phyloP scores from a whole-genome alignment of 495 filamentous ascomycete species.

The Penicillium arizonense region DNA sequence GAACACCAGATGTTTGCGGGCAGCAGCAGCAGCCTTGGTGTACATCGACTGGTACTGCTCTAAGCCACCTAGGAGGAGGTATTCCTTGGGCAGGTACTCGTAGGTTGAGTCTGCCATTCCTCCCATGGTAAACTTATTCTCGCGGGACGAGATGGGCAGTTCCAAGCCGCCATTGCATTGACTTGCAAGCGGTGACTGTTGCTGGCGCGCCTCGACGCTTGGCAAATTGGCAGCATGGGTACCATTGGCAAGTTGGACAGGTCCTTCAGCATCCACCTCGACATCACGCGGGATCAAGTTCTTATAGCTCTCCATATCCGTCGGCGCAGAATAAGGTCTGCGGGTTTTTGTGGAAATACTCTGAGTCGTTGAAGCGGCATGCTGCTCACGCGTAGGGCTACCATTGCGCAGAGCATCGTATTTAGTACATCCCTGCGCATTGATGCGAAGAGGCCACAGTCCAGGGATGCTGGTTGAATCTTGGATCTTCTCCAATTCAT shows the following conservation, averaged over 20 bases:
- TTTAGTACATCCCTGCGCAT: slow-evolving; percentile 68
- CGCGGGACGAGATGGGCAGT: slow-evolving; percentile 16
- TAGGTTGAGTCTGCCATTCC: slow-evolving; percentile 88
- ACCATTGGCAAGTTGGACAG: slow-evolving; percentile 29
- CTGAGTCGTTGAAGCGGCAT: background rate
- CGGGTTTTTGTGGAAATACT: slow-evolving; percentile 4
- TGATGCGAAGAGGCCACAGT: slow-evolving; percentile 78
- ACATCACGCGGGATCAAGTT: slow-evolving; percentile 20
- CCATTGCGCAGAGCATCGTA: slow-evolving; percentile 7
- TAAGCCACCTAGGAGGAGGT: slow-evolving; percentile 74
- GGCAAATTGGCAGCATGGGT: background rate
- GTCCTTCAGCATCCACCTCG: slow-evolving; percentile 18
- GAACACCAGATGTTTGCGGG: slow-evolving; percentile 76
- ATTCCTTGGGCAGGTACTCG: slow-evolving; percentile 88
- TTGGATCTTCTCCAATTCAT: slow-evolving; percentile 81
- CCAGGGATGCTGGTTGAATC: slow-evolving; percentile 71
- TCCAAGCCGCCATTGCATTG: slow-evolving; percentile 32
- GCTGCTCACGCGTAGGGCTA: slow-evolving; percentile 1
- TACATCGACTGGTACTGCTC: slow-evolving; percentile 85
- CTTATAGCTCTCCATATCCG: slow-evolving; percentile 27
- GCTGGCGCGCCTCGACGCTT: background rate
- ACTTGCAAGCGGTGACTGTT: background rate
- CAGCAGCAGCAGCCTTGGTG: slow-evolving; percentile 63
- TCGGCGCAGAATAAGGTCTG: slow-evolving; percentile 19
- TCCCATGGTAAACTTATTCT: slow-evolving; percentile 67